phyloP scores from a whole-genome alignment of 2,329 filamentous ascomycete species.

The Xylaria digitata region DNA sequence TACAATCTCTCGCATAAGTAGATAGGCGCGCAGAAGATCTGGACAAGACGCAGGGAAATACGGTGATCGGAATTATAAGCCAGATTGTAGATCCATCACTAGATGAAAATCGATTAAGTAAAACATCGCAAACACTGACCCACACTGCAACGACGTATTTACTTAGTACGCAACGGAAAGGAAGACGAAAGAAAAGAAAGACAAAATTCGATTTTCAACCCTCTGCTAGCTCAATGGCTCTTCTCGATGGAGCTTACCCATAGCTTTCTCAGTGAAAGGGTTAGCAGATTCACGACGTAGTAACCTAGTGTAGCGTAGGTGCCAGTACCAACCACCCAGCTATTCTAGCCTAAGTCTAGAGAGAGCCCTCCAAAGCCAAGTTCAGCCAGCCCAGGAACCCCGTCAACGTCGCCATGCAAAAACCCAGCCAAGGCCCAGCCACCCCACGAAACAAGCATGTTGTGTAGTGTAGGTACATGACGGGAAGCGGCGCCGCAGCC shows the following conservation, averaged over 20 bases:
- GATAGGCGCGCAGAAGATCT: constrained; percentile 30
- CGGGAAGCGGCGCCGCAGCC: constrained; percentile 43
- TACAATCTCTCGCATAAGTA: neutral
- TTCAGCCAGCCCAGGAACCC: constrained; percentile 38
- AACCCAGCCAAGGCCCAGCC: constrained; percentile 45
- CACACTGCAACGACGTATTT: constrained; percentile 25
- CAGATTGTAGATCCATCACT: constrained; percentile 40
- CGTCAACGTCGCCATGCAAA: constrained; percentile 38
- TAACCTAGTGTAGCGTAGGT: constrained; percentile 3
- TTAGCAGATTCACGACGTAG: constrained; percentile 13
- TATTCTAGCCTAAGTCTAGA: neutral
- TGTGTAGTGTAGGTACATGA: constrained; percentile 30
- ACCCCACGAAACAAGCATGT: constrained; percentile 41
- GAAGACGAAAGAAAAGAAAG: constrained; percentile 14
- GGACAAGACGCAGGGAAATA: constrained; percentile 7
- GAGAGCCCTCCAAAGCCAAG: constrained; percentile 33
- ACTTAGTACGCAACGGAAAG: constrained; percentile 21
- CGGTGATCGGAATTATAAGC: constrained; percentile 35
- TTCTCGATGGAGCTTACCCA: constrained; percentile 16
- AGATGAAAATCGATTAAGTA: constrained; percentile 46
- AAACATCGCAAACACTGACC: constrained; percentile 45
- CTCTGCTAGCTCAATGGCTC: neutral
- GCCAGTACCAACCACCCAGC: constrained; percentile 13
- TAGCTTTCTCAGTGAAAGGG: constrained; percentile 23
- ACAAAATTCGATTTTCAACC: neutral